Base-by-base conservation (phyloP, 2,329 filamentous ascomycete species). In the Trichocomaceae sp. region DNA sequence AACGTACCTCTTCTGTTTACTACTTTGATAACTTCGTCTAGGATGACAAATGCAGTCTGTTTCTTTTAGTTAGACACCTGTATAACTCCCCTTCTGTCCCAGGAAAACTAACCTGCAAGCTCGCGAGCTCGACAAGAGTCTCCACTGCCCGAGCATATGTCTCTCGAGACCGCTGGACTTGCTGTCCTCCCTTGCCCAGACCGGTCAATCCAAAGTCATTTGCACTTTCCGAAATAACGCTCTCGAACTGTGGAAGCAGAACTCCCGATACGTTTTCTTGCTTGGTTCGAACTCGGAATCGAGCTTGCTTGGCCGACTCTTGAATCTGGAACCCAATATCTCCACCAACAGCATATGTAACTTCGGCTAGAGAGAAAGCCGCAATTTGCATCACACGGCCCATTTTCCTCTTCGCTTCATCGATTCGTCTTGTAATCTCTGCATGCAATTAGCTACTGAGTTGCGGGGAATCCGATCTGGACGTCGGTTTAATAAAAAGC, bases 401-500 rank as follows among this genome's bases (percentile, higher is more conserved):
- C 92, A 99, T 99, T 79, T 99, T 99, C 65, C 91, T 88, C 76
- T 99, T 99, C 42, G 93, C 93, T 73, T 99, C 93, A 77, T 99
- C 92, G 74, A 99, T 99, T 68, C 93, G 87, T 71, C 85, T 84
- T 49, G 93, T 96, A 67, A 99, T 99, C 67, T 99, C 93, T 89
- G 70, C 52, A 23, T 29, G 46, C 45, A 47, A 58, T 71, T 59
- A 71, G 66, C 60, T 48, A 48, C 47, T 52, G 47, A 57, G 59
- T 31, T n/a, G 44, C 45, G 49, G 37, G 54, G 41, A 20, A n/a
- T 39, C 17, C 37, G 54, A 59, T 55, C 61, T 55, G 62, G 62
- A 62, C 56, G 56, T 58, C 50, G 57, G 57, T 57, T 50, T 59
- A 39, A 58, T 59, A 54, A 49, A n/a, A 41, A 60, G 59, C 67